Evolutionary conservation across 306 rosid genomes (phyloP).

Genomic region (Pterocarpus macrocarpus): DNA sequence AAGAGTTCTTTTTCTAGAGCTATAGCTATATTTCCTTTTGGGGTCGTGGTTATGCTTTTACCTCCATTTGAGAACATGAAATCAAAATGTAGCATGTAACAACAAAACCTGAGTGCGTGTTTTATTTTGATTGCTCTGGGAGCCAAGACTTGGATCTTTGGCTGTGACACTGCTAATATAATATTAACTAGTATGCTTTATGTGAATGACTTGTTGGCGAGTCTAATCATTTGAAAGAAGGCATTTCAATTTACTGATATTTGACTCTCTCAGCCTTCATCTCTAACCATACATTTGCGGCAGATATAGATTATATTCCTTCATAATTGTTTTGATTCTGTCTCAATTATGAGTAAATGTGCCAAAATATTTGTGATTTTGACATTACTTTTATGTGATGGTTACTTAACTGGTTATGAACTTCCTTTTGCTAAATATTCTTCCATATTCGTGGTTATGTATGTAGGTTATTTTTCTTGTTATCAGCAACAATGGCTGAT

Average conservation of each 20-base stretch:
- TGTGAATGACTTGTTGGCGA: background rate
- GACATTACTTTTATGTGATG: conserved; percentile 2
- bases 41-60: background rate
- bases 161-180: background rate
- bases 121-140: background rate
- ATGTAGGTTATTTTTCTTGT: conserved; percentile 39
- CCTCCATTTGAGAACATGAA: conserved; percentile 8
- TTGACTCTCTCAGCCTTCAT: conserved; percentile 9
- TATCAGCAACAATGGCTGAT: conserved; percentile 63
- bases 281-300: background rate
- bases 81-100: too few relatives aligned
- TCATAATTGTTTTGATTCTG: background rate
- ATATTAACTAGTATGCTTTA: background rate
- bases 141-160: conserved; percentile 19
- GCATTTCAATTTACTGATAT: conserved; percentile 1
- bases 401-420: background rate
- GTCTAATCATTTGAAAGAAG: background rate
- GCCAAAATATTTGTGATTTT: conserved; percentile 5
- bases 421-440: background rate
- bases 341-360: background rate
- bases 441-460: conserved; percentile 30
- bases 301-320: conserved; percentile 20
- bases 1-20: background rate
- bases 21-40: background rate
- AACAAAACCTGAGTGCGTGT: conserved; percentile 1